Percentiles rank a stretch among this genome's conserved stretches.
Conservation (phyloP, 768 basidiomycete species). For the Lactarius evosmus region DNA sequence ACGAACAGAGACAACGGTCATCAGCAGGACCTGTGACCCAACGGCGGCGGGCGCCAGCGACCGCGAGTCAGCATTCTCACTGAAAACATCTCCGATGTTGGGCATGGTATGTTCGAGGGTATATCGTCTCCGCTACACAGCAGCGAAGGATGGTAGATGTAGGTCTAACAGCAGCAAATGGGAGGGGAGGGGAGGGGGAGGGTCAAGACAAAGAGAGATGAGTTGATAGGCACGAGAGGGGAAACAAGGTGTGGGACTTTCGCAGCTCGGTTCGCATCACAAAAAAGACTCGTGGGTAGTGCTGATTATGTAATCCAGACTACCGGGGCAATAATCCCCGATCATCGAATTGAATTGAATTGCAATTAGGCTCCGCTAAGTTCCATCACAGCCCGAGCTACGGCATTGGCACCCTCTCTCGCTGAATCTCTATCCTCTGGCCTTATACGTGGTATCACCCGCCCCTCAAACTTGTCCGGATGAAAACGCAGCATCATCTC, state of each 20-base stretch:
- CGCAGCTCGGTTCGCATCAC: neutral
- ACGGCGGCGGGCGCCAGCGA: conserved; percentile 80
- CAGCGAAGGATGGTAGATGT: neutral
- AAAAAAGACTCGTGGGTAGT: neutral
- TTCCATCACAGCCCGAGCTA: conserved; percentile 56
- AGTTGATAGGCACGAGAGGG: too few species aligned
- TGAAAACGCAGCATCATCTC: conserved; percentile 64
- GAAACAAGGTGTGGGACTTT: neutral
- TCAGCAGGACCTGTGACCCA: conserved; percentile 70
- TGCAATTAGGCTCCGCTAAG: neutral
- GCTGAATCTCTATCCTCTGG: conserved; percentile 49
- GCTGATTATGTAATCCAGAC: neutral
- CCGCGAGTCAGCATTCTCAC: conserved; percentile 40
- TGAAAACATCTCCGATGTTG: conserved; percentile 36
- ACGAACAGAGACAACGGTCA: conserved; percentile 70
- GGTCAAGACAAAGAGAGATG: neutral
- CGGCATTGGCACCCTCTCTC: conserved; percentile 57
- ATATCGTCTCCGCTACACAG: conserved; percentile 2
- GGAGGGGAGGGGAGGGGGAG: neutral
- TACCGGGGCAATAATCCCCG: neutral
- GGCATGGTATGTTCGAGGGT: conserved; percentile 31
- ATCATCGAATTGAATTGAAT: neutral
- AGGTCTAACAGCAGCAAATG: neutral
- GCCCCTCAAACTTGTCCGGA: conserved; percentile 69
- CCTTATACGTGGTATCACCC: conserved; percentile 53